Base-by-base conservation (phyloP, 148 eudicot species). In the Drosera capensis region DNA sequence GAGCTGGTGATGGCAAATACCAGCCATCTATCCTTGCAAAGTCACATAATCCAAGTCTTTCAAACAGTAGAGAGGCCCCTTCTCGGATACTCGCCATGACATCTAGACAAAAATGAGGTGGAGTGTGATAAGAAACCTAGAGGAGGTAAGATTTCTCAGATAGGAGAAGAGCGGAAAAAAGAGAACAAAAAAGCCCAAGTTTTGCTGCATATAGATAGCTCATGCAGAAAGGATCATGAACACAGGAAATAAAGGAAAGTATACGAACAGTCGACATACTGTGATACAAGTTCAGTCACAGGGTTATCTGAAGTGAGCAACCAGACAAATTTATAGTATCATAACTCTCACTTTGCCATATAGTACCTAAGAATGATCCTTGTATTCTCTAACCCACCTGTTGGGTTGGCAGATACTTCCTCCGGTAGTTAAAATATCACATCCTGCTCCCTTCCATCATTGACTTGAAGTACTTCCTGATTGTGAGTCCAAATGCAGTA, bases 21-120 rank as follows among this genome's bases (percentile, higher is more conserved):
- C 96, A 86, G 31, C 96, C 96, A 73, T 86, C 96, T 52, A 86
- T 78, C 41, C 96, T 70, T 53, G 93, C 96, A 78, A 86, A 86
- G 71, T 86, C 96, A 57, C 70, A 60, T 46, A 86, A 62, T 28
- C 81, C 79, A 71, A 86, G 75, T 49, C 45, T 54, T 49, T 67
- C 62, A 56, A 81, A 86, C 51, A 86, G 62, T 37, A 69, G 34
- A 31, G 83, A 68, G 14, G 87, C 96, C 43, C 84, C 93, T 51
- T 78, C 71, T 14, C 93, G 81, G 37, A 86, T 86, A 31, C 43
- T 57, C 53, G 63, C 64, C 49, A 75, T 78, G 42, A 81, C 73
- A 46, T 73, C 77, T 38, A 69, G 18, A 52, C 87, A 84, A 53
- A 86, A 81, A 59, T 75, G 86, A 49, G 96, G 96, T 24, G 96